A percentile compares a stretch with the other conserved stretches of the same genome.
Evolutionary conservation across 805 yeast species (phyloP).

Genomic region (Hemisphaericaspora nanyangensis): DNA sequence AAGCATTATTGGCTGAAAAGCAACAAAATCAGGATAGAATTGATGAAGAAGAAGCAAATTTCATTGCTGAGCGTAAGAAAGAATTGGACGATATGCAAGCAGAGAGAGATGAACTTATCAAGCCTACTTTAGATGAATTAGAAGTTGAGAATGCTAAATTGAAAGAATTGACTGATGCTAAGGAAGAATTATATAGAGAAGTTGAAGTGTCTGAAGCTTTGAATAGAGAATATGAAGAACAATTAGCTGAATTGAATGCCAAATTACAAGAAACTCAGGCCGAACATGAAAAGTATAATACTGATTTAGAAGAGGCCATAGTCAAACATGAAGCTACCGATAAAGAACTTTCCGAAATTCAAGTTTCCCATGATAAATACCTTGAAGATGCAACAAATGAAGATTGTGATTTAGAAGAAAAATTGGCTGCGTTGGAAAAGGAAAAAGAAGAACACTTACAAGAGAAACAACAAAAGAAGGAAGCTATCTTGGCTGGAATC

Average conservation of each 20-base stretch:
- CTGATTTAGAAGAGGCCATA: conserved; percentile 29
- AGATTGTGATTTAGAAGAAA: conserved; percentile 36
- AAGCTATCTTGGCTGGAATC: conserved; percentile 26
- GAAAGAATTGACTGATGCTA: conserved; percentile 47
- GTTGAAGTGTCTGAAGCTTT: conserved; percentile 41
- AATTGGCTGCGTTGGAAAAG: conserved; percentile 38
- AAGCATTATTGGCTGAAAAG: conserved; percentile 43
- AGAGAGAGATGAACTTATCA: conserved; percentile 50
- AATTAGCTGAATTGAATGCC: conserved; percentile 40
- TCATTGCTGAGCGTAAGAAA: conserved; percentile 41
- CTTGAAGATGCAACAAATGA: conserved; percentile 23
- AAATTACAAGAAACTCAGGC: conserved; percentile 42
- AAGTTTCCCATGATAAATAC: conserved; percentile 20
- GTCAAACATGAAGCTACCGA: conserved; percentile 36
- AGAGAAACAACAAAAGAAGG: conserved; percentile 33
- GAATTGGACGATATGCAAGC: conserved; percentile 48
- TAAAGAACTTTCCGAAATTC: conserved; percentile 36
- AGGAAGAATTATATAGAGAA: conserved; percentile 42
- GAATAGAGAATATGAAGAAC: conserved; percentile 42
- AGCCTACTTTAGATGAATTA: conserved; percentile 53
- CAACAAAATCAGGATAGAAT: conserved; percentile 44
- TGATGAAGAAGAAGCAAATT: conserved; percentile 39
- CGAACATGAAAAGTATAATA: conserved; percentile 30
- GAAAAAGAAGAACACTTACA: conserved; percentile 35
- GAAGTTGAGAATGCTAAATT: conserved; percentile 47